Percentiles rank a stretch among this genome's conserved stretches.
Conservation (phyloP, 495 filamentous ascomycete species). For the Neurospora discreta region DNA sequence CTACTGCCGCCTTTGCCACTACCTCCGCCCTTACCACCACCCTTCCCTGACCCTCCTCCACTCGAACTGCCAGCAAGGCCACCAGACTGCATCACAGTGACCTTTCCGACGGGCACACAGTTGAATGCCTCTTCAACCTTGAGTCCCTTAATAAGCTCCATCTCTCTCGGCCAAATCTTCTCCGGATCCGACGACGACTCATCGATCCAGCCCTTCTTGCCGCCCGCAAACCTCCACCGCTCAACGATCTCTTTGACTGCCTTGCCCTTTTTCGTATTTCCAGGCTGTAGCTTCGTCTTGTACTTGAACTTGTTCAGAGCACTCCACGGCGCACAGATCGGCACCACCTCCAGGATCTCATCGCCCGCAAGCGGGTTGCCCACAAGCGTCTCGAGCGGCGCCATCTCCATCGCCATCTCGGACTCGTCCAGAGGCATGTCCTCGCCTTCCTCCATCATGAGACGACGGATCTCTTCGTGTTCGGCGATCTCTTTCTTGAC, state of each 20-base stretch:
- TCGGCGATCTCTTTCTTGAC: constrained; percentile 47
- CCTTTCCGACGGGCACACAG: constrained; percentile 71
- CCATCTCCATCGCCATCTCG: constrained; percentile 45
- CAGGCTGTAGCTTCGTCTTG: constrained; percentile 86
- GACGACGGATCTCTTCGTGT: constrained; percentile 54
- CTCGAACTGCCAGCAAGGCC: constrained; percentile 35
- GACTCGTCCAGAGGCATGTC: constrained; percentile 32
- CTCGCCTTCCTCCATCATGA: constrained; percentile 40
- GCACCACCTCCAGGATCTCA: constrained; percentile 80
- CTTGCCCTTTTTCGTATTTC: constrained; percentile 84
- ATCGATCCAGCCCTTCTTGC: constrained; percentile 47
- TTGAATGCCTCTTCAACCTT: constrained; percentile 77
- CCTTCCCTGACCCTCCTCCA: constrained; percentile 31
- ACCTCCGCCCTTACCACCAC: constrained; percentile 22
- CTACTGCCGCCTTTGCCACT: constrained; percentile 8
- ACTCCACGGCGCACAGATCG: constrained; percentile 82
- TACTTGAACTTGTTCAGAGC: constrained; percentile 74
- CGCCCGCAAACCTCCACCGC: constrained; percentile 56
- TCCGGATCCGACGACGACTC: constrained; percentile 50
- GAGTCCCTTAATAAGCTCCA: constrained; percentile 67
- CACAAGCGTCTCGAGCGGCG: constrained; percentile 61
- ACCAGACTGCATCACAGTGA: constrained; percentile 63
- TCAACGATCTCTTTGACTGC: constrained; percentile 79
- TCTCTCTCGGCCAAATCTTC: constrained; percentile 70
- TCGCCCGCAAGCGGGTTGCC: constrained; percentile 71